Evolutionary conservation across 2,329 filamentous ascomycete species (phyloP), one percentile per base, ranked within the genome.

Genomic region (Diaporthe batatas): DNA sequence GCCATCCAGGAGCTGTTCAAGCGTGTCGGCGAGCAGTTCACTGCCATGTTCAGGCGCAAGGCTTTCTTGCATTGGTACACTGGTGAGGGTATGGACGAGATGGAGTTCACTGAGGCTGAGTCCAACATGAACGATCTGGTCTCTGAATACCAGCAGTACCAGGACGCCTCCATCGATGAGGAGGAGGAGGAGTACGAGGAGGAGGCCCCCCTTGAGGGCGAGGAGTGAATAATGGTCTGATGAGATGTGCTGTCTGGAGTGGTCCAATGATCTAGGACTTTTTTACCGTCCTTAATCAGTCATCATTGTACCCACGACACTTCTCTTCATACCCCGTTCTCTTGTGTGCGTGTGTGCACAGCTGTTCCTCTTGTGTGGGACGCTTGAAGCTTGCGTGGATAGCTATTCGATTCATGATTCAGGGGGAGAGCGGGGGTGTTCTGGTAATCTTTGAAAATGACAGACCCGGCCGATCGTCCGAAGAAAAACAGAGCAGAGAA

Each of bases 31-130:
- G 96, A 99, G 87, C 96, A 99, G 89, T 99, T 99, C 92, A 95
- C 93, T 88, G 96, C 95, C 84, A 99, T 99, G 96, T 99, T 99
- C 93, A 92, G 96, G 89, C 95, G 96, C 88, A 99, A 98, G 94
- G 96, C 96, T 92, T 99, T 99, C 95, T 94, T 99, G 91, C 96
- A 98, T 90, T 99, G 96, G 96, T 99, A 99, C 89, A 99, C 96
- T 91, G 95, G 95, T 83, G 96, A 99, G 91, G 96, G 96, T 89
- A 99, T 99, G 96, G 96, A 99, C 88, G 96, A 99, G 93, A 98
- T 99, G 96, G 96, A 99, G 90, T 99, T 99, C 90, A 99, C 96
- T 83, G 96, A 99, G 91, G 96, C 96, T 80, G 96, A 99, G 92
- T 97, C 94, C 88, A 99, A 99, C 91, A 98, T 99, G 96, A 98